Evolutionary conservation across 495 filamentous ascomycete species (phyloP), one percentile per base, ranked within the genome.

Genomic region (Penicillium samsonianum): DNA sequence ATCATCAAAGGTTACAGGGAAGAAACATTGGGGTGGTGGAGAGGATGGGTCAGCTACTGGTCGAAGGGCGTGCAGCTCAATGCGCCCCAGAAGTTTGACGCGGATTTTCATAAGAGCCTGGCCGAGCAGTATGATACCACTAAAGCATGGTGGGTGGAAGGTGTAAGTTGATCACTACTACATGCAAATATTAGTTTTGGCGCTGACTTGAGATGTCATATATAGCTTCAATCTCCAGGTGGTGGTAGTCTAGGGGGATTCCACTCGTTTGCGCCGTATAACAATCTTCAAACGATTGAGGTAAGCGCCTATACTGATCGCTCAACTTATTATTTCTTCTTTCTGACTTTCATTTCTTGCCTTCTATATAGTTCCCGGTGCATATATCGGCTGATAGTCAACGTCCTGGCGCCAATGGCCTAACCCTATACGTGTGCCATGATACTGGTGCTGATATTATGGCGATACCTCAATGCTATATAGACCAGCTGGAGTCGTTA

Each of bases 1-100:
- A 22, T 60, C 6, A 41, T 38, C 2, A n/a, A 35, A 14, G 50
- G 51, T 23, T 55, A 55, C 14, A 53, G 45, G 11, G 9, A 14
- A 6, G 28, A 16, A 4, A 20, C 19, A 0, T 9, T 60, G 25
- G n/a, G 9, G 11, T 50, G 17, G 14, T 22, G 30, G 4, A 23
- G 26, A 11, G 42, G 35, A 17, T 46, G 23, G 33, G 51, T 60
- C 6, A 50, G 35, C 25, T 60, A 55, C 22, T 60, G 57, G 57
- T 28, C 33, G 1, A 23, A 42, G 3, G 57, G 57, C 30, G 12
- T 17, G 2, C 43, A 33, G 9, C 23, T 54, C 28, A 48, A 50
- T 22, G 4, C 25, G 14, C 51, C 57, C 3, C 22, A n/a, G 14
- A 11, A 51, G 16, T 51, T 51, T 16, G 23, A 40, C 31, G 20